A percentile compares a stretch with the other conserved stretches of the same genome.
Evolutionary conservation across 2,329 filamentous ascomycete species (phyloP).

Genomic region (Fusarium anguioides): DNA sequence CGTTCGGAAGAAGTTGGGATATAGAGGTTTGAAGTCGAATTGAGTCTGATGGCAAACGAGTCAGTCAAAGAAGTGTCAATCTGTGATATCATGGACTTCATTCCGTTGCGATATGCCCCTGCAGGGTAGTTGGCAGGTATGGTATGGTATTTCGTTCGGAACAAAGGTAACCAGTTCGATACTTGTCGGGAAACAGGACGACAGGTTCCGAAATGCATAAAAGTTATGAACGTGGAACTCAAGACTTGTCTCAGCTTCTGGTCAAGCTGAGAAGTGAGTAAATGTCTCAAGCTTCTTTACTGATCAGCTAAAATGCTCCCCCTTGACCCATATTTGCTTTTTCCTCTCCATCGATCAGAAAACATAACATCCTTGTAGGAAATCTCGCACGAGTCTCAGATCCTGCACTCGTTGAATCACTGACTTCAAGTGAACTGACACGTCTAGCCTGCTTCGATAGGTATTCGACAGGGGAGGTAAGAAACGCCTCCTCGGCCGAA

Average conservation of each 20-base stretch:
- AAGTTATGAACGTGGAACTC: background rate
- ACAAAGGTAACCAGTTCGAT: background rate
- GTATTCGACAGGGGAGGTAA: slow-evolving; percentile 16
- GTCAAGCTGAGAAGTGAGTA: slow-evolving; percentile 28
- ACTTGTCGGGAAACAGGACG: slow-evolving; percentile 7
- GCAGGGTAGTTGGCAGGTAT: slow-evolving; percentile 12
- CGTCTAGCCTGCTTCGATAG: slow-evolving; percentile 15
- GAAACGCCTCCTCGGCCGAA: slow-evolving; percentile 11
- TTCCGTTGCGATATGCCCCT: background rate
- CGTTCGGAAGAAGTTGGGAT: too few species aligned
- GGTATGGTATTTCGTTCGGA: background rate
- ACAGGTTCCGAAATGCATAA: slow-evolving; percentile 4
- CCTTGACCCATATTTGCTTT: slow-evolving; percentile 22
- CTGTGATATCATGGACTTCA: too few species aligned
- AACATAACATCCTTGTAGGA: slow-evolving; percentile 20
- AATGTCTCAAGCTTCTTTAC: slow-evolving; percentile 26
- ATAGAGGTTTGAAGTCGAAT: too few species aligned
- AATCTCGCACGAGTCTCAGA: slow-evolving; percentile 37
- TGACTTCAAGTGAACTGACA: slow-evolving; percentile 11
- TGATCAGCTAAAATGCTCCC: slow-evolving; percentile 12
- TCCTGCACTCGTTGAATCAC: slow-evolving; percentile 40
- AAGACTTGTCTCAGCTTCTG: slow-evolving; percentile 16
- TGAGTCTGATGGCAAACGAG: too few species aligned
- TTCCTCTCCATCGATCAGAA: slow-evolving; percentile 1
- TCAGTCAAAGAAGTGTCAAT: too few species aligned